Conservation (phyloP, 2,329 filamentous ascomycete species). For the Xylariaceae sp. region DNA sequence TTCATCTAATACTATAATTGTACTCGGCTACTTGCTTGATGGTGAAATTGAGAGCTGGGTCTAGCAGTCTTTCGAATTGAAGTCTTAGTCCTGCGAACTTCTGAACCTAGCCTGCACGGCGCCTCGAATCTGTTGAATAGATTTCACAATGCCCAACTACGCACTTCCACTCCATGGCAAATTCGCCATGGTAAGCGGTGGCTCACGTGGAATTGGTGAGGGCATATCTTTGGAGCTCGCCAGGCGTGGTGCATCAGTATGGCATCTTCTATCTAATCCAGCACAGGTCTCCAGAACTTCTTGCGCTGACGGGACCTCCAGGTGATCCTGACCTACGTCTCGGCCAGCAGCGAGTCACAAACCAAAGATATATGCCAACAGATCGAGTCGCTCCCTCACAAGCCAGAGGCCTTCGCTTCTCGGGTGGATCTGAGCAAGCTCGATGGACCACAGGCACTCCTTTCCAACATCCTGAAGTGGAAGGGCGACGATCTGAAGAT, state of each 20-base stretch:
- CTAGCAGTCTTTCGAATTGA: too few relatives aligned
- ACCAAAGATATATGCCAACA: slow-evolving; percentile 55
- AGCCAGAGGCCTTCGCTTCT: slow-evolving; percentile 13
- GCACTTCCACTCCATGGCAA: slow-evolving; percentile 26
- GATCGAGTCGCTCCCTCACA: slow-evolving; percentile 46
- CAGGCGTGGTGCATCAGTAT: slow-evolving; percentile 17
- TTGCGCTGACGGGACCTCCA: slow-evolving; percentile 5
- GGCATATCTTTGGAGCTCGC: slow-evolving; percentile 32
- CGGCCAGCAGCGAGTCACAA: slow-evolving; percentile 56
- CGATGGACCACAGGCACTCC: slow-evolving; percentile 15
- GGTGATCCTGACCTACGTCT: slow-evolving; percentile 57
- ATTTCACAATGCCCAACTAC: slow-evolving; percentile 29
- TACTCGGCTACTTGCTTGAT: too few relatives aligned
- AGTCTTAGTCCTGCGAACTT: too few relatives aligned
- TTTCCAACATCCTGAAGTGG: slow-evolving; percentile 15
- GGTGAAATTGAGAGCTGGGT: too few relatives aligned
- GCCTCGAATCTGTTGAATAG: slow-evolving; percentile 39
- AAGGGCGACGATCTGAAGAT: slow-evolving; percentile 13
- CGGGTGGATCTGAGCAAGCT: slow-evolving; percentile 20
- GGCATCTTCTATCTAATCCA: slow-evolving; percentile 10
- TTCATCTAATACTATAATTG: too few relatives aligned
- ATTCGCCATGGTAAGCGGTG: slow-evolving; percentile 38
- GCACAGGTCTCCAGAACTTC: not conserved
- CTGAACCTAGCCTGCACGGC: too few relatives aligned
- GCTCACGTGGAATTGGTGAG: slow-evolving; percentile 32